phyloP scores from a whole-genome alignment of 495 filamentous ascomycete genomes.

The Daldinia caldariorum region DNA sequence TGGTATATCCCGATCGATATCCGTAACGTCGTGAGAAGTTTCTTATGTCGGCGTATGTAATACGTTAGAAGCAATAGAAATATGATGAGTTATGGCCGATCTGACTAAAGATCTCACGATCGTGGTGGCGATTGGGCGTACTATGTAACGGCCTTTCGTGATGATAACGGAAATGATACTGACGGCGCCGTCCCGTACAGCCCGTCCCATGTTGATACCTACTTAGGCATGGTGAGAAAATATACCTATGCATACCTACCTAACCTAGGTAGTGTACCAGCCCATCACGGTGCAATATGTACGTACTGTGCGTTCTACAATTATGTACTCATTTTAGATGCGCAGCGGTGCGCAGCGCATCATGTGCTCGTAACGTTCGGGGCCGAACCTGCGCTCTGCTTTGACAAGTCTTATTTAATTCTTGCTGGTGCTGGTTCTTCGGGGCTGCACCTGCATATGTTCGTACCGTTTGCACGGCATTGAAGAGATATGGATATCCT shows the following conservation, averaged over 20 bases:
- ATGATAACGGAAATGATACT: not conserved
- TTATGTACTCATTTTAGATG: conserved; percentile 27
- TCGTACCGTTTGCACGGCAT: conserved; percentile 3
- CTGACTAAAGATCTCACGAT: conserved; percentile 7
- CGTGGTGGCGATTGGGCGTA: not conserved
- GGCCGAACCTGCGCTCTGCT: conserved; percentile 20
- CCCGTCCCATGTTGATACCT: conserved; percentile 1
- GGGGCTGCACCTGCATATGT: not conserved
- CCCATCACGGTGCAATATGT: not conserved
- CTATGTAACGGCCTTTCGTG: too few relatives aligned
- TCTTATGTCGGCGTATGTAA: conserved; percentile 2
- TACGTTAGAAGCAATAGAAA: not conserved
- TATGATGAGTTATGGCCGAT: not conserved
- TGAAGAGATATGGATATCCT: not conserved
- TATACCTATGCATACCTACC: not conserved
- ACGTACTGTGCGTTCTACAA: conserved; percentile 26
- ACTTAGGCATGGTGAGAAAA: not conserved
- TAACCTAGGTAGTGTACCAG: too few relatives aligned
- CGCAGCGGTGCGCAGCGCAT: conserved; percentile 25
- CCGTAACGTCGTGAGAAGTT: conserved; percentile 2
- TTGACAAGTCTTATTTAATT: conserved; percentile 4
- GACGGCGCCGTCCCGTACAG: not conserved
- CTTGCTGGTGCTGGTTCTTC: not conserved
- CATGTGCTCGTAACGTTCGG: conserved; percentile 27
- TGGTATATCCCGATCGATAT: conserved; percentile 17